Percentiles rank a stretch among this genome's conserved stretches.
Conservation (phyloP, 2,329 filamentous ascomycete species). For the Pyrenophora graminea region DNA sequence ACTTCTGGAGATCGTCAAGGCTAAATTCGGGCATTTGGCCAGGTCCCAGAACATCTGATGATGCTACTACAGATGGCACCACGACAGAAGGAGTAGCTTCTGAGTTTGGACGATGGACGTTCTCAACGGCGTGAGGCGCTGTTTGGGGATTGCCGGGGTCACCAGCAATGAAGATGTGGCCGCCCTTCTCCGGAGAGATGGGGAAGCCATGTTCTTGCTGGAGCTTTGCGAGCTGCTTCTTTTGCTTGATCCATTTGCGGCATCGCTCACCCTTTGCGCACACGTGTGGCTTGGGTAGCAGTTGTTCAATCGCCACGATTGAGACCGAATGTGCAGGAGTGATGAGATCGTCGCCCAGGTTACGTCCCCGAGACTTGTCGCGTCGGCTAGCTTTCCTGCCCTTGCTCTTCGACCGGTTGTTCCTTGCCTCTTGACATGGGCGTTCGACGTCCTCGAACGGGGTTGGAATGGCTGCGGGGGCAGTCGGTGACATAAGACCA, state of each 20-base stretch:
- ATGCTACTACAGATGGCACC: constrained; percentile 74
- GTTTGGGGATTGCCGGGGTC: constrained; percentile 78
- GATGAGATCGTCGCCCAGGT: constrained; percentile 64
- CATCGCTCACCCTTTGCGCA: constrained; percentile 89
- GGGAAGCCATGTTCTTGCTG: constrained; percentile 72
- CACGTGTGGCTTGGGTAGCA: constrained; percentile 80
- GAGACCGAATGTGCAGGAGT: constrained; percentile 83
- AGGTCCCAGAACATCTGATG: constrained; percentile 85
- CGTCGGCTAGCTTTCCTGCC: constrained; percentile 36
- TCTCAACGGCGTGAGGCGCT: constrained; percentile 56
- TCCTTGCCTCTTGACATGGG: constrained; percentile 47
- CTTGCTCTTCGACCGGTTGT: constrained; percentile 43
- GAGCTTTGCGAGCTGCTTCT: constrained; percentile 75
- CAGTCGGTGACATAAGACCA: constrained; percentile 44
- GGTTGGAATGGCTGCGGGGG: constrained; percentile 53
- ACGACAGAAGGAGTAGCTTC: constrained; percentile 64
- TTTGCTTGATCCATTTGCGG: constrained; percentile 78
- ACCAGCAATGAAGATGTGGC: constrained; percentile 75
- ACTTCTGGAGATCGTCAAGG: constrained; percentile 73
- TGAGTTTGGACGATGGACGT: constrained; percentile 69
- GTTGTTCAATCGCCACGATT: constrained; percentile 88
- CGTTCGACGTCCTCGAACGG: constrained; percentile 55
- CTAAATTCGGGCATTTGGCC: constrained; percentile 64
- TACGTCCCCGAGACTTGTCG: constrained; percentile 42
- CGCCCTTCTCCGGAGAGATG: constrained; percentile 63